These are phyloP conservation scores for Ceratocystiopsis brevicomis DNA, from an alignment of 2,329 filamentous ascomycete genomes.

Conservation along the genomic window DNA sequence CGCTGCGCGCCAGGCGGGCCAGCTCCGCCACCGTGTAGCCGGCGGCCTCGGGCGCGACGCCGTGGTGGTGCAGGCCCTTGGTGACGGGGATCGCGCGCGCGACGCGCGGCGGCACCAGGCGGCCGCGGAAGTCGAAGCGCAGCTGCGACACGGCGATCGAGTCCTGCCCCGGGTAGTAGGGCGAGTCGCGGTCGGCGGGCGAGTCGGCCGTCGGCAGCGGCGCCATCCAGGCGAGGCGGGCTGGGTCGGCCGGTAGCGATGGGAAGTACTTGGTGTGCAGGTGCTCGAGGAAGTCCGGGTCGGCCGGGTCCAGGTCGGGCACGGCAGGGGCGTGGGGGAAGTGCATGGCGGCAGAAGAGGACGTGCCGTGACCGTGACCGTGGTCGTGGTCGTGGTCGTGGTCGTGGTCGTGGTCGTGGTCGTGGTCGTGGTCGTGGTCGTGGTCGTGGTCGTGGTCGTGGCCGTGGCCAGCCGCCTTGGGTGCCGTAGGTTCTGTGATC, in stretches of 20 bases:
- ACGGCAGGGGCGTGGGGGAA: constrained; percentile 36
- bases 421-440: neutral
- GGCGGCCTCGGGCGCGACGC: constrained; percentile 75
- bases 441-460: neutral
- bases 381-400: constrained; percentile 9
- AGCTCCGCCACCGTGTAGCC: constrained; percentile 87
- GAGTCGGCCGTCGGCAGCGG: constrained; percentile 47
- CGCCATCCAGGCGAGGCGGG: constrained; percentile 78
- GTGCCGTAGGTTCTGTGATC: too few species aligned
- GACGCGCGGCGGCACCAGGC: constrained; percentile 56
- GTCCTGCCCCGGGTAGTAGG: constrained; percentile 63
- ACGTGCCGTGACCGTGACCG: constrained; percentile 10
- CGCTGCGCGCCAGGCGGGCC: constrained; percentile 58
- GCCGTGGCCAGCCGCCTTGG: constrained; percentile 4
- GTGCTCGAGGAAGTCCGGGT: constrained; percentile 64
- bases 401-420: neutral
- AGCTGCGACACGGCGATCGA: constrained; percentile 57
- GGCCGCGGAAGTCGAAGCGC: constrained; percentile 75
- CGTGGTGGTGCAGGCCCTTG: constrained; percentile 82
- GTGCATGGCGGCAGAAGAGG: constrained; percentile 27
- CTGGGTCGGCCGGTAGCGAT: constrained; percentile 64
- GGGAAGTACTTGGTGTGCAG: constrained; percentile 92
- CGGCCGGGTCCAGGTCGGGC: constrained; percentile 65
- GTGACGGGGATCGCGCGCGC: constrained; percentile 57
- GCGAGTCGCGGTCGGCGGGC: constrained; percentile 46